Evolutionary conservation across 805 yeast genomes (phyloP).

Genomic region (Pichia paraexigua): DNA sequence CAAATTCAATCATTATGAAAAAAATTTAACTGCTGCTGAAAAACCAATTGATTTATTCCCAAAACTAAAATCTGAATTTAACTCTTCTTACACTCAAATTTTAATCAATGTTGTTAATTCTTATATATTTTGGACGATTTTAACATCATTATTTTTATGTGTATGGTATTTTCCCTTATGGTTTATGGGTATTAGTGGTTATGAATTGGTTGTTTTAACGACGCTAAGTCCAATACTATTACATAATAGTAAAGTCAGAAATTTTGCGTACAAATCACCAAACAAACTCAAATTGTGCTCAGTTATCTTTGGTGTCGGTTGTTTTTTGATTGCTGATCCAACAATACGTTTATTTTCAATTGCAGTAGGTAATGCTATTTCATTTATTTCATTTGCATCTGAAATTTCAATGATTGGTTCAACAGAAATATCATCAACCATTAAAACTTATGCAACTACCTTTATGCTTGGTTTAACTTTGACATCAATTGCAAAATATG

Average conservation of each 20-base stretch:
- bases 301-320: conserved; percentile 63
- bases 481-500: conserved; percentile 68
- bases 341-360: conserved; percentile 57
- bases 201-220: conserved; percentile 63
- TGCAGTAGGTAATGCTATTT: conserved; percentile 60
- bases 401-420: conserved; percentile 40
- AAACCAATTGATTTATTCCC: conserved; percentile 12
- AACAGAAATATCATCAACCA: conserved; percentile 18
- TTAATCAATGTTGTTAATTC: conserved; percentile 50
- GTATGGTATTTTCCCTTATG: conserved; percentile 97
- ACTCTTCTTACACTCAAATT: conserved; percentile 30
- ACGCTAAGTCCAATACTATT: conserved; percentile 43
- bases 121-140: conserved; percentile 75
- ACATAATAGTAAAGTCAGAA: conserved; percentile 27
- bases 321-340: conserved; percentile 64
- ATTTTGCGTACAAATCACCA: conserved; percentile 37
- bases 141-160: conserved; percentile 74
- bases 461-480: conserved; percentile 64
- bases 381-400: conserved; percentile 48
- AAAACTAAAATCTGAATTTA: conserved; percentile 13
- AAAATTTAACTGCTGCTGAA: not conserved
- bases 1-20: not conserved
- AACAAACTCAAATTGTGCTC: conserved; percentile 46
- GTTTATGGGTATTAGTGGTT: conserved; percentile 97
- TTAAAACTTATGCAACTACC: conserved; percentile 42